Evolutionary conservation across 2,329 filamentous ascomycete species (phyloP).

Genomic region (Geosmithia morbida): DNA sequence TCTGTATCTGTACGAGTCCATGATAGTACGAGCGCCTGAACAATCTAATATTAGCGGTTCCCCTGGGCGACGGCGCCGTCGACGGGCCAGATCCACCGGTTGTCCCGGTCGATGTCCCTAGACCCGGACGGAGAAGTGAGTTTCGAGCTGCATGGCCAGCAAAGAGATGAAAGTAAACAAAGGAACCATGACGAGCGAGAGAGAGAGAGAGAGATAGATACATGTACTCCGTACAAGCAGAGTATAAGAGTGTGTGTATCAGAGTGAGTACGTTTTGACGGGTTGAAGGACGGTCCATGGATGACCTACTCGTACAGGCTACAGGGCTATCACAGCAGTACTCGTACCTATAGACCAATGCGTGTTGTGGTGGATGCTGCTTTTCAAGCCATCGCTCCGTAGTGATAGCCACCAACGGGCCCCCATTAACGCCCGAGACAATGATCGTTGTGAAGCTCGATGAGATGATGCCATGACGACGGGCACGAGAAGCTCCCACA

Average conservation of each 20-base stretch:
- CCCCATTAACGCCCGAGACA: conserved; percentile 3
- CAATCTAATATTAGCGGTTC: background rate
- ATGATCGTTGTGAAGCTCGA: background rate
- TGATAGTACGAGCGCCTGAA: background rate
- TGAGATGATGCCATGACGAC: no score
- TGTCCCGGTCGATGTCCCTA: background rate
- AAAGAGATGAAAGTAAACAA: no score
- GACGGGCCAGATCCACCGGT: background rate
- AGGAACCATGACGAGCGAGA: no score
- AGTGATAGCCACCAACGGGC: background rate
- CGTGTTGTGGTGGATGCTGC: background rate
- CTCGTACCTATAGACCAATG: background rate
- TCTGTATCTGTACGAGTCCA: no score
- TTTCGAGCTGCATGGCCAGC: background rate
- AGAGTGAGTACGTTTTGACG: no score
- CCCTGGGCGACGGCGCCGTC: background rate
- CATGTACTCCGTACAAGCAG: no score
- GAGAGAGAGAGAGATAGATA: no score
- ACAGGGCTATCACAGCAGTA: no score
- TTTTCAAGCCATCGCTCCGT: background rate
- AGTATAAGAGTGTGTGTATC: no score
- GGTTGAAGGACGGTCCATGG: no score
- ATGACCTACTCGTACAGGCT: no score
- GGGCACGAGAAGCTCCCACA: no score
- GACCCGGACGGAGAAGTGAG: background rate